Conservation (phyloP, 352 stramenopile genomes). For the Phytophthora pseudosyringae region DNA sequence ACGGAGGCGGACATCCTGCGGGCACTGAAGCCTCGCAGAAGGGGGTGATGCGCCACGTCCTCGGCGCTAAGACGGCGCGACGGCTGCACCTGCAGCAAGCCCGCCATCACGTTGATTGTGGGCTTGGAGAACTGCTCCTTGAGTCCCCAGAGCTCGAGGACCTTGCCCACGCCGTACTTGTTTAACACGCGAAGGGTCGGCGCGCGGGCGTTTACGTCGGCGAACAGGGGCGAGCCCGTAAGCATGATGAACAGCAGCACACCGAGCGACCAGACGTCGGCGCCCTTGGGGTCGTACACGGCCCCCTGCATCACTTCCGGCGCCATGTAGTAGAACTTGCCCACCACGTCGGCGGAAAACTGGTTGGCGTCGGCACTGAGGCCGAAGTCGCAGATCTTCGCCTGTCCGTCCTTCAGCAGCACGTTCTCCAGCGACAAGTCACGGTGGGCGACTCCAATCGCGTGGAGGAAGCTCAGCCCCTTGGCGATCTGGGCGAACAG, state of each 20-base stretch:
- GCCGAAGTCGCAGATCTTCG: constrained; percentile 77
- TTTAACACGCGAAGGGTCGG: constrained; percentile 55
- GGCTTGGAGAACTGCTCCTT: constrained; percentile 37
- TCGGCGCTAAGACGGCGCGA: constrained; percentile 42
- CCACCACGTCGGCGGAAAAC: constrained; percentile 49
- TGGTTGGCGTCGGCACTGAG: constrained; percentile 50
- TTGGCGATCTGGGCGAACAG: constrained; percentile 51
- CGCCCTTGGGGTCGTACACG: constrained; percentile 52
- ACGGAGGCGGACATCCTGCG: neutral
- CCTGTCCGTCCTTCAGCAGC: constrained; percentile 45
- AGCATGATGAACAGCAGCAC: constrained; percentile 79
- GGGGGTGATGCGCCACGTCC: constrained; percentile 36
- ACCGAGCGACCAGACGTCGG: constrained; percentile 77
- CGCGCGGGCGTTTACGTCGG: constrained; percentile 41
- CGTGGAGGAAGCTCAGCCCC: constrained; percentile 58
- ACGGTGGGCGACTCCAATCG: constrained; percentile 54
- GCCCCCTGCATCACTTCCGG: constrained; percentile 51
- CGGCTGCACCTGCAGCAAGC: constrained; percentile 59
- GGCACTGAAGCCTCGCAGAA: constrained; percentile 11
- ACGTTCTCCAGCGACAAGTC: constrained; percentile 74
- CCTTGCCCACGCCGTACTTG: constrained; percentile 57
- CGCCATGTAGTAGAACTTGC: constrained; percentile 83
- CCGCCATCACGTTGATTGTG: constrained; percentile 48
- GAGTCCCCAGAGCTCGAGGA: constrained; percentile 66
- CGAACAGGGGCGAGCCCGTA: constrained; percentile 57